Evolutionary conservation across 495 filamentous ascomycete genomes (phyloP).

Genomic region (Choiromyces venosus): DNA sequence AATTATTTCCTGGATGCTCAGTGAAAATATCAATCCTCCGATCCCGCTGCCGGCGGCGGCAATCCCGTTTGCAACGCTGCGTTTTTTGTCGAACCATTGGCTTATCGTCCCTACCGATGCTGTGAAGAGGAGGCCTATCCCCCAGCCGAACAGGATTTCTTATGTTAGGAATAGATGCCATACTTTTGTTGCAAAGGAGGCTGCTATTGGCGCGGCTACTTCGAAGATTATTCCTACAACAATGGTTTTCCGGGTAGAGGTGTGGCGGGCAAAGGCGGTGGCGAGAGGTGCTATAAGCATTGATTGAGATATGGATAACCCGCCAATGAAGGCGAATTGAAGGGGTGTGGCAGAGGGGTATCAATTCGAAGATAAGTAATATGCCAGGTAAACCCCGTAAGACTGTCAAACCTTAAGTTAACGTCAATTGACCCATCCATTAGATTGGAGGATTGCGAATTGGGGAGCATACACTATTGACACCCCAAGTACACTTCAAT

Average conservation of each 20-base stretch:
- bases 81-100: slow-evolving; percentile 70
- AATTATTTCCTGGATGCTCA: slow-evolving; percentile 57
- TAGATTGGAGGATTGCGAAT: no score
- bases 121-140: slow-evolving; percentile 72
- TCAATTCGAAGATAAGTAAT: slow-evolving; percentile 58
- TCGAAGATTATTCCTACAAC: slow-evolving; percentile 58
- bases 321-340: slow-evolving; percentile 68
- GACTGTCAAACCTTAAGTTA: slow-evolving; percentile 43
- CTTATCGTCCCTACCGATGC: slow-evolving; percentile 63
- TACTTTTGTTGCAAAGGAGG: slow-evolving; percentile 61
- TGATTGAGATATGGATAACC: slow-evolving; percentile 60
- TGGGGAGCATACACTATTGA: slow-evolving; percentile 48
- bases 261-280: slow-evolving; percentile 53
- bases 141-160: slow-evolving; percentile 68
- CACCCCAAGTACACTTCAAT: slow-evolving; percentile 54
- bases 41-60: slow-evolving; percentile 68
- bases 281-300: slow-evolving; percentile 62
- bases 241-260: slow-evolving; percentile 55
- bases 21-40: slow-evolving; percentile 58
- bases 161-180: slow-evolving; percentile 75
- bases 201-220: slow-evolving; percentile 56
- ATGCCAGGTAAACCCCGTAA: slow-evolving; percentile 66
- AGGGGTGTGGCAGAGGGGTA: slow-evolving; percentile 57
- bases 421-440: no score
- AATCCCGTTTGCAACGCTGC: slow-evolving; percentile 69